These are phyloP conservation scores for Trichoderma afroharzianum DNA, from an alignment of 2,329 filamentous ascomycete species.

Conservation along the genomic window DNA sequence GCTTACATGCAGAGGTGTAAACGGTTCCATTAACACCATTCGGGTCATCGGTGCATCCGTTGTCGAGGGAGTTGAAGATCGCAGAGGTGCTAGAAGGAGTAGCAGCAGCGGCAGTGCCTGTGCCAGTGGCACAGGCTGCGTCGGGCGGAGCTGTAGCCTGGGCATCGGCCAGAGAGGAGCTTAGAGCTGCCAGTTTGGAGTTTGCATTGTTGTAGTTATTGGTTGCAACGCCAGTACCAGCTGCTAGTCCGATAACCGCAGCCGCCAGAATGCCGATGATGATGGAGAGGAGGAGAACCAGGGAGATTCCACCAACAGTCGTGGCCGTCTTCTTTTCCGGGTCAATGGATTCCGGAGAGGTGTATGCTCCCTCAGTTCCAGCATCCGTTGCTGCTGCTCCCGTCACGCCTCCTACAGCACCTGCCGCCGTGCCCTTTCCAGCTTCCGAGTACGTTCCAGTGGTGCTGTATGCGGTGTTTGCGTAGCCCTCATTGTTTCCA, in stretches of 20 bases:
- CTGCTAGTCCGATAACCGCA: conserved; percentile 7
- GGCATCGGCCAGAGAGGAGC: background rate
- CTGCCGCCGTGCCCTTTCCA: background rate
- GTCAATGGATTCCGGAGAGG: background rate
- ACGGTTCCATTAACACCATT: background rate
- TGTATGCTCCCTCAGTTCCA: background rate
- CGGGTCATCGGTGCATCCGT: background rate
- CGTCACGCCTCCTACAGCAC: background rate
- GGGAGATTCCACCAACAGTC: background rate
- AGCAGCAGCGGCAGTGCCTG: background rate
- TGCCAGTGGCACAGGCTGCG: background rate
- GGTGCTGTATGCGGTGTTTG: background rate
- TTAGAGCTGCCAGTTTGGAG: background rate
- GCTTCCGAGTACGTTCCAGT: background rate
- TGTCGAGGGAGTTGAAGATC: background rate
- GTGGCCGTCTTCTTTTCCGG: background rate
- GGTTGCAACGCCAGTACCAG: conserved; percentile 4
- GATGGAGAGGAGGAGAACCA: background rate
- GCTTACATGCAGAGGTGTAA: conserved; percentile 1
- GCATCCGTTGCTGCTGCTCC: background rate
- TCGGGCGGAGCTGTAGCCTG: background rate
- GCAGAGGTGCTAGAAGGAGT: background rate
- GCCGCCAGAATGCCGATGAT: conserved; percentile 3
- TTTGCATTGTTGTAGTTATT: conserved; percentile 9
- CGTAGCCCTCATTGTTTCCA: background rate